phyloP scores from a whole-genome alignment of 2,329 filamentous ascomycete species.

The Colletotrichum sidae region DNA sequence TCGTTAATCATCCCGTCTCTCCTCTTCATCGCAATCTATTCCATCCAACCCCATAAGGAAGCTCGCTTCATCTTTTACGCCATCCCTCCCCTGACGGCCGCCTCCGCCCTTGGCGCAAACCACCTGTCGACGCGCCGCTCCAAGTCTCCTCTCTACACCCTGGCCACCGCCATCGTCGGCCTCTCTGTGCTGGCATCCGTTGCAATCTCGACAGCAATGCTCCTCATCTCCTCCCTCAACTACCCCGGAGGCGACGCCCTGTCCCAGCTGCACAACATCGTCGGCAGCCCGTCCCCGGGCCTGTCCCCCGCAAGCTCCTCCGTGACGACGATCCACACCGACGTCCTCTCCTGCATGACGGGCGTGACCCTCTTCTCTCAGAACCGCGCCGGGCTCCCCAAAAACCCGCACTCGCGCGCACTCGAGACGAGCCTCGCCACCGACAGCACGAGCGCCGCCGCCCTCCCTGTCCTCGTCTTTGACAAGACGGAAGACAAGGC shows the following conservation, averaged over 20 bases:
- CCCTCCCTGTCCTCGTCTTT: constrained; percentile 52
- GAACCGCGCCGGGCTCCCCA: constrained; percentile 51
- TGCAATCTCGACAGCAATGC: constrained; percentile 71
- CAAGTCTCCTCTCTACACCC: constrained; percentile 67
- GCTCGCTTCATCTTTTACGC: constrained; percentile 94
- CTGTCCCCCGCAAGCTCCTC: constrained; percentile 36
- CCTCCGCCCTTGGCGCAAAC: constrained; percentile 78
- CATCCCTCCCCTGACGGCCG: constrained; percentile 82
- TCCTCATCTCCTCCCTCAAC: constrained; percentile 86
- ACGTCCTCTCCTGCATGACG: constrained; percentile 76
- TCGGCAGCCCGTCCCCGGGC: constrained; percentile 44
- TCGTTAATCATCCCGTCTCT: constrained; percentile 74
- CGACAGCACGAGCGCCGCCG: constrained; percentile 39
- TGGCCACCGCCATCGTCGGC: constrained; percentile 66
- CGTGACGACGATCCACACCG: constrained; percentile 67
- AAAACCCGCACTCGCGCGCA: constrained; percentile 44
- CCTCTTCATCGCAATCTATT: constrained; percentile 83
- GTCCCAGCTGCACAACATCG: constrained; percentile 57
- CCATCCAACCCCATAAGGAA: constrained; percentile 93
- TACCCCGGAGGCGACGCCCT: constrained; percentile 93
- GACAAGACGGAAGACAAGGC: constrained; percentile 72
- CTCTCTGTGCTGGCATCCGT: constrained; percentile 72
- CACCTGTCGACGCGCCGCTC: constrained; percentile 74
- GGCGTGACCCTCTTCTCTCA: constrained; percentile 75
- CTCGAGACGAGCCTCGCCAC: constrained; percentile 36